Conservation (phyloP, 352 stramenopile species). For the Globisporangium paddicum region DNA sequence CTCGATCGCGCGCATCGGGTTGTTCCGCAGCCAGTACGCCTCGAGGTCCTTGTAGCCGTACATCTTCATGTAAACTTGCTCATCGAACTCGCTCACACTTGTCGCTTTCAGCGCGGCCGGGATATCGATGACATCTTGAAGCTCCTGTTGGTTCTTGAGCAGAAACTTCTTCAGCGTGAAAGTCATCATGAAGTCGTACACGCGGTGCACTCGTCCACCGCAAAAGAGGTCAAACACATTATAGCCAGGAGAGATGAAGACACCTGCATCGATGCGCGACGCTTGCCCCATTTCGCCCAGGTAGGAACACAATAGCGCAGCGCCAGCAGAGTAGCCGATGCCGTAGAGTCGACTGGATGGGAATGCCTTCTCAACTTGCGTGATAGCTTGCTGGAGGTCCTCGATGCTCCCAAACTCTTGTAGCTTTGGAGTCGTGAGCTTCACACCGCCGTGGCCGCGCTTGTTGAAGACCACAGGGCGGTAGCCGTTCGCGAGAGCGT, state of each 20-base stretch:
- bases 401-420: conserved; percentile 66
- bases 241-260: conserved; percentile 76
- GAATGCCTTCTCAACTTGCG: conserved; percentile 38
- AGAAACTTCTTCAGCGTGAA: conserved; percentile 69
- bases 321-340: conserved; percentile 73
- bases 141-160: conserved; percentile 34
- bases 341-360: conserved; percentile 50
- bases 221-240: conserved; percentile 75
- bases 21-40: conserved; percentile 67
- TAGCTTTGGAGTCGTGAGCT: conserved; percentile 56
- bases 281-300: conserved; percentile 51
- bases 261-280: conserved; percentile 47
- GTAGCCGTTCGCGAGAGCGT: conserved; percentile 55
- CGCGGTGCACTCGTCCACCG: conserved; percentile 45
- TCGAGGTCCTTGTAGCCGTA: conserved; percentile 65
- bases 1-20: conserved; percentile 62
- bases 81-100: conserved; percentile 65
- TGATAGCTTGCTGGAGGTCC: conserved; percentile 54
- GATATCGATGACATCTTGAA: conserved; percentile 47
- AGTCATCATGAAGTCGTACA: conserved; percentile 82
- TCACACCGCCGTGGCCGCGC: conserved; percentile 62
- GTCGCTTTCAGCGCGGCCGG: conserved; percentile 36
- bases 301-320: conserved; percentile 66
- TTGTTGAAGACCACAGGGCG: conserved; percentile 85
- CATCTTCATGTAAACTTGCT: conserved; percentile 79